These are phyloP conservation scores for Russula griseocarnosa DNA, from an alignment of 768 basidiomycete species.

Conservation along the genomic window DNA sequence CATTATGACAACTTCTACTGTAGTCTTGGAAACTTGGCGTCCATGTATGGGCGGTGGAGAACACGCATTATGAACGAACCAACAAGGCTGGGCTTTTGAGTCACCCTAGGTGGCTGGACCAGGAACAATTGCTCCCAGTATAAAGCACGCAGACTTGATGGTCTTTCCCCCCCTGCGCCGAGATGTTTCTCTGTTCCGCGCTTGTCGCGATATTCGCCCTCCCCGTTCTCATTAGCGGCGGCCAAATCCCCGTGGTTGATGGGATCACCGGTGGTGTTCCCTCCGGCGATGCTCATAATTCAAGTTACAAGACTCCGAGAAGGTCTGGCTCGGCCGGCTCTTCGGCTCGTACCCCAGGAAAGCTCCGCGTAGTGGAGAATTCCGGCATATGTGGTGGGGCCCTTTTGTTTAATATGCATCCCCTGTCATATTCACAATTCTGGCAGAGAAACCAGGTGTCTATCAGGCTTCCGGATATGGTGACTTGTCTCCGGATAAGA, in stretches of 20 bases:
- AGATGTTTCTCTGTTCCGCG: constrained; percentile 27
- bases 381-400: constrained; percentile 55
- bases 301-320: not conserved
- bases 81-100: not conserved
- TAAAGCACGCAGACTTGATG: not conserved
- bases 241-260: constrained; percentile 47
- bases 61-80: no score
- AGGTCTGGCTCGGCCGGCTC: not conserved
- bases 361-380: constrained; percentile 55
- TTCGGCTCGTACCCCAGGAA: constrained; percentile 39
- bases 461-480: constrained; percentile 62
- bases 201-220: constrained; percentile 27
- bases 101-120: not conserved
- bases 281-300: not conserved
- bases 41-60: no score
- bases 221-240: constrained; percentile 29
- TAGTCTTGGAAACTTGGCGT: no score
- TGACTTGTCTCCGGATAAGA: constrained; percentile 52
- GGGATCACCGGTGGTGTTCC: constrained; percentile 49
- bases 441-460: constrained; percentile 55
- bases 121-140: not conserved
- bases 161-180: constrained; percentile 6
- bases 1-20: no score
- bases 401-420: not conserved
- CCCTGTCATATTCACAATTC: not conserved